These are phyloP conservation scores for Podaxis sp. DNA, from an alignment of 768 basidiomycete genomes.

Conservation along the genomic window DNA sequence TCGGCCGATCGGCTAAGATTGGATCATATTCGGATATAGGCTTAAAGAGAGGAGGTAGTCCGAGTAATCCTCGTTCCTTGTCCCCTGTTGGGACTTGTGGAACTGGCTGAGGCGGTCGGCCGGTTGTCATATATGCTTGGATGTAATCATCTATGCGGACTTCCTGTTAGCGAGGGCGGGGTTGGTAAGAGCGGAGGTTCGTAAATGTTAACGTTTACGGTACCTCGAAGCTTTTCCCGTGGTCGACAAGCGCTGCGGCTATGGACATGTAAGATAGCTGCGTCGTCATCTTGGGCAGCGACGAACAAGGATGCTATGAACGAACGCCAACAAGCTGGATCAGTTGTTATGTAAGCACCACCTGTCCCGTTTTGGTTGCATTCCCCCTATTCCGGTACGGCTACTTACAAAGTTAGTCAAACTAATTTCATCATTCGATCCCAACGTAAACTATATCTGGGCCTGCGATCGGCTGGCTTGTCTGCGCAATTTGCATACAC, in stretches of 20 bases:
- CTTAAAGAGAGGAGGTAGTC: conserved; percentile 51
- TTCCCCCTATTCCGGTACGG: background rate
- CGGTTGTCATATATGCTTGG: conserved; percentile 42
- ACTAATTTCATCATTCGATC: background rate
- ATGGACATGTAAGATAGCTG: conserved; percentile 3
- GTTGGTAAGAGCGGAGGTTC: background rate
- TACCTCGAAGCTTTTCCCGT: conserved; percentile 18
- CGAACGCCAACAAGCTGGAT: background rate
- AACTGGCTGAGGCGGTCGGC: conserved; percentile 45
- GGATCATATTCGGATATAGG: conserved; percentile 26
- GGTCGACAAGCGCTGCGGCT: background rate
- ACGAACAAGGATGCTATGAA: background rate
- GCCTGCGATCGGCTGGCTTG: too few relatives aligned
- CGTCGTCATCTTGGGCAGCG: background rate
- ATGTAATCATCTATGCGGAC: conserved; percentile 54
- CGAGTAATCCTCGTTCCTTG: conserved; percentile 39
- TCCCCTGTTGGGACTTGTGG: conserved; percentile 46
- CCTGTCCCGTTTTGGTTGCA: background rate
- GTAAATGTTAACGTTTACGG: background rate
- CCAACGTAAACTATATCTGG: too few relatives aligned
- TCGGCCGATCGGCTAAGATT: conserved; percentile 13
- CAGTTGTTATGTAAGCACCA: conserved; percentile 9
- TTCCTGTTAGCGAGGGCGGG: conserved; percentile 40
- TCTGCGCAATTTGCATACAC: too few relatives aligned
- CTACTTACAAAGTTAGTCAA: background rate